phyloP scores from a whole-genome alignment of 305 asterid species.

The Ajuga reptans region DNA sequence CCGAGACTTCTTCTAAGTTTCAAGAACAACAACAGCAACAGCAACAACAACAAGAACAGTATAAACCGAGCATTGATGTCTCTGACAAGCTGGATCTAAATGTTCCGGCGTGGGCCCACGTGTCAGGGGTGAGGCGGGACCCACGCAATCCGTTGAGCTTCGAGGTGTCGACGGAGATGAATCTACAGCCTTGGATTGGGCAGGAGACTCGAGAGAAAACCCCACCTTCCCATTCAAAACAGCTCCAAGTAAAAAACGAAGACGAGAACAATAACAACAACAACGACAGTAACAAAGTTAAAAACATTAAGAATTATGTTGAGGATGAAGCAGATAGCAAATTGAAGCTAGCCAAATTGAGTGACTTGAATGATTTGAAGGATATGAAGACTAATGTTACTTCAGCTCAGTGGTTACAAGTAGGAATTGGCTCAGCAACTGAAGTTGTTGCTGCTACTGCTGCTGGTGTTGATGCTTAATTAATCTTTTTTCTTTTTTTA shows the following conservation, averaged over 20 bases:
- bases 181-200: constrained; percentile 36
- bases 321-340: constrained; percentile 64
- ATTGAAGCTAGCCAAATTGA: constrained; percentile 50
- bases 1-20: constrained; percentile 39
- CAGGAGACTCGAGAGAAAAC: background rate
- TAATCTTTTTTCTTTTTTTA: background rate
- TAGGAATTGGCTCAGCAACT: constrained; percentile 56
- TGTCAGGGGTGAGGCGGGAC: constrained; percentile 38
- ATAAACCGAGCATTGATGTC: constrained; percentile 12
- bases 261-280: background rate
- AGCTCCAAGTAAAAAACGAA: background rate
- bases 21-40: constrained; percentile 27
- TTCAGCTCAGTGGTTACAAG: constrained; percentile 70
- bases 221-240: background rate
- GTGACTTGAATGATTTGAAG: constrained; percentile 50
- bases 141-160: constrained; percentile 49
- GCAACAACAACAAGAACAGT: background rate
- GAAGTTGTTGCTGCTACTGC: constrained; percentile 21
- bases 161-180: constrained; percentile 43
- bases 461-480: constrained; percentile 17
- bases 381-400: constrained; percentile 35
- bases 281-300: background rate
- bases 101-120: constrained; percentile 46
- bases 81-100: constrained; percentile 44
- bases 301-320: background rate